Evolutionary conservation across 179 eudicot genomes (phyloP), one percentile per base, ranked within the genome.

Genomic region (Monotropa hypopitys): DNA sequence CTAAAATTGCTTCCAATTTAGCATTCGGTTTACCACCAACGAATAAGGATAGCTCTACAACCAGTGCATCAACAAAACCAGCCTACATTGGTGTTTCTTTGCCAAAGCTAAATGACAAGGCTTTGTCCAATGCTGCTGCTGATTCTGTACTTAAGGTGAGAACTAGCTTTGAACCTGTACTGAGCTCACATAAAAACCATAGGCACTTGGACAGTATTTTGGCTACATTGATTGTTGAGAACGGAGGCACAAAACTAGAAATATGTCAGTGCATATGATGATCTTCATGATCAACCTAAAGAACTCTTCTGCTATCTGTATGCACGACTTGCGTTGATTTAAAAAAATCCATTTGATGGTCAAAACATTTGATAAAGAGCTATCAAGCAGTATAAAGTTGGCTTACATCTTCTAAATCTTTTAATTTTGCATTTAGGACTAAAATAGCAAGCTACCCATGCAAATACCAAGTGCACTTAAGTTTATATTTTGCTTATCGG

Each of bases 1-100:
- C 97, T 42, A 92, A 95, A 88, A 92, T 92, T 74, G 91, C 89
- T 85, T 84, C 97, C 80, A 92, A 90, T 85, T 75, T 91, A 80
- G 74, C 87, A 59, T 78, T 83, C 75, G 86, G 86, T 74, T 69
- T 81, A 50, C 76, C 86, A 57, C 93, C 91, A 86, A 72, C 85
- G 54, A 82, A 80, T 46, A 89, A 87, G 81, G 93, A 89, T 61
- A 76, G 80, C 77, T 84, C 87, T 70, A 69, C 87, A 75, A 75
- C 83, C 80, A 81, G 67, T 84, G 77, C 86, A 70, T 80, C 83
- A 26, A 82, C 85, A 76, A 92, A 88, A 83, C 99, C 99, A 56
- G 96, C 94, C 61, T 95, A 95, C 82, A 82, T 95, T 75, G 85
- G 97, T 81, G 95, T 95, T 53, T 79, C 99, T 54, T 30, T 88